Conservation (phyloP, 352 stramenopile genomes). For the Globisporangium perplexum region DNA sequence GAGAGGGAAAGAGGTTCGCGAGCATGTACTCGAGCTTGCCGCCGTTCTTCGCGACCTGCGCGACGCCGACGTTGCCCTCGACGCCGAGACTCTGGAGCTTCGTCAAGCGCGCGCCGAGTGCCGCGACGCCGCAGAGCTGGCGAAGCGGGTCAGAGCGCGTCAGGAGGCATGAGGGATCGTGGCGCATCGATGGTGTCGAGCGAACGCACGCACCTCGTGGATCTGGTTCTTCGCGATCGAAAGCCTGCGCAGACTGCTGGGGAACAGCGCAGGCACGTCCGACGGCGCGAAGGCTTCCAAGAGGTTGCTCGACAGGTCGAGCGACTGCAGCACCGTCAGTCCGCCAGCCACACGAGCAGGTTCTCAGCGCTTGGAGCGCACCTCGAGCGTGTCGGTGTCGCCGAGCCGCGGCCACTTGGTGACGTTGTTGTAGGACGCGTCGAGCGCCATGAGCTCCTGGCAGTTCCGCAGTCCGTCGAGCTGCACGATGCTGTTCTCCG, state of each 20-base stretch:
- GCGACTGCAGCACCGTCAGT: slow-evolving; percentile 20
- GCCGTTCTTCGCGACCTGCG: slow-evolving; percentile 23
- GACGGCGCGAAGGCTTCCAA: slow-evolving; percentile 29
- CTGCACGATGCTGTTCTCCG: slow-evolving; percentile 48
- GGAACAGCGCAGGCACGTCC: slow-evolving; percentile 24
- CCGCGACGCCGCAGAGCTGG: slow-evolving; percentile 45
- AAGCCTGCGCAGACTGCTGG: slow-evolving; percentile 30
- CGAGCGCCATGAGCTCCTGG: slow-evolving; percentile 31
- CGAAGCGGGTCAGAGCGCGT: background rate
- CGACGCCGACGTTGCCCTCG: slow-evolving; percentile 35
- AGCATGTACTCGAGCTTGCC: slow-evolving; percentile 37
- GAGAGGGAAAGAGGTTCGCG: slow-evolving; percentile 29
- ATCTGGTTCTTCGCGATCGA: slow-evolving; percentile 60
- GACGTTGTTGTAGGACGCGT: slow-evolving; percentile 58
- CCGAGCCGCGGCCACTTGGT: slow-evolving; percentile 45
- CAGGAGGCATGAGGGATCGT: background rate
- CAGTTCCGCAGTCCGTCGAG: slow-evolving; percentile 32
- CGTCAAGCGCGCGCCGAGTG: slow-evolving; percentile 29
- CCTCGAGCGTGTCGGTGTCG: slow-evolving; percentile 35
- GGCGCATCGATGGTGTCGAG: background rate
- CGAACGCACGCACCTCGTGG: slow-evolving; percentile 28
- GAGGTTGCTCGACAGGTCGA: slow-evolving; percentile 61
- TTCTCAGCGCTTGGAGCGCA: slow-evolving; percentile 3
- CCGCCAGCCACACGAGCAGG: background rate
- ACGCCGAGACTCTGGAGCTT: slow-evolving; percentile 39